Percentiles rank a stretch among this genome's conserved stretches.
Evolutionary conservation across 2,329 filamentous ascomycete genomes (phyloP).

Genomic region (Exophiala phaeomuriformis): DNA sequence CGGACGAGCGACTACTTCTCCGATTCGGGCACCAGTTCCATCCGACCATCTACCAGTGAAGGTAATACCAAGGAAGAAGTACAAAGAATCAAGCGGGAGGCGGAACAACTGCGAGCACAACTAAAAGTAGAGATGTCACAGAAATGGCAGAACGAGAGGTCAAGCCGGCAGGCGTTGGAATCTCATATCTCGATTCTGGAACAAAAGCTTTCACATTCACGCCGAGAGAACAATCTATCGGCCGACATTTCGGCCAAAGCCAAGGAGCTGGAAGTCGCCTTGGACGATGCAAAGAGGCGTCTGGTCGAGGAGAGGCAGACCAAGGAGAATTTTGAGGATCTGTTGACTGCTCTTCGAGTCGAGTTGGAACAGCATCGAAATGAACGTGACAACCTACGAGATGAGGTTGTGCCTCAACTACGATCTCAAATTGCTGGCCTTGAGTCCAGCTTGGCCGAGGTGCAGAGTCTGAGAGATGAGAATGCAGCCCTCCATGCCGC

Average conservation of each 20-base stretch:
- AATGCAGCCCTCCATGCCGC: conserved; percentile 41
- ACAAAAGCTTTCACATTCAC: conserved; percentile 54
- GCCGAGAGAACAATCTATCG: conserved; percentile 46
- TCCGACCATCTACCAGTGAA: conserved; percentile 63
- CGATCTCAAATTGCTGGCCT: conserved; percentile 58
- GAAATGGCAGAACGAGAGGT: conserved; percentile 80
- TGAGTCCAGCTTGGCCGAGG: conserved; percentile 48
- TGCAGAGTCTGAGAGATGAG: conserved; percentile 56
- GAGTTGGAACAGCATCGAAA: conserved; percentile 77
- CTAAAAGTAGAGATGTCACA: conserved; percentile 76
- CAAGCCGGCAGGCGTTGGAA: conserved; percentile 67
- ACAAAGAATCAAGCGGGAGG: conserved; percentile 70
- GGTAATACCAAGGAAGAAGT: conserved; percentile 57
- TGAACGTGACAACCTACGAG: conserved; percentile 84
- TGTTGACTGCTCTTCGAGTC: conserved; percentile 72
- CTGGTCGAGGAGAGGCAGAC: conserved; percentile 76
- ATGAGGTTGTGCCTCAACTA: conserved; percentile 77
- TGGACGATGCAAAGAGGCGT: conserved; percentile 76
- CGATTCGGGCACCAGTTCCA: conserved; percentile 82
- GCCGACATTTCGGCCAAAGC: conserved; percentile 50
- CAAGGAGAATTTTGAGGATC: conserved; percentile 89
- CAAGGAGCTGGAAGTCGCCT: conserved; percentile 67
- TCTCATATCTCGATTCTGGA: conserved; percentile 76
- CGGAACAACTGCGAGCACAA: conserved; percentile 85
- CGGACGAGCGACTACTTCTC: conserved; percentile 97